A percentile compares a stretch with the other conserved stretches of the same genome.
phyloP scores from a whole-genome alignment of 208 protist genomes.

The Lotmaria passim region DNA sequence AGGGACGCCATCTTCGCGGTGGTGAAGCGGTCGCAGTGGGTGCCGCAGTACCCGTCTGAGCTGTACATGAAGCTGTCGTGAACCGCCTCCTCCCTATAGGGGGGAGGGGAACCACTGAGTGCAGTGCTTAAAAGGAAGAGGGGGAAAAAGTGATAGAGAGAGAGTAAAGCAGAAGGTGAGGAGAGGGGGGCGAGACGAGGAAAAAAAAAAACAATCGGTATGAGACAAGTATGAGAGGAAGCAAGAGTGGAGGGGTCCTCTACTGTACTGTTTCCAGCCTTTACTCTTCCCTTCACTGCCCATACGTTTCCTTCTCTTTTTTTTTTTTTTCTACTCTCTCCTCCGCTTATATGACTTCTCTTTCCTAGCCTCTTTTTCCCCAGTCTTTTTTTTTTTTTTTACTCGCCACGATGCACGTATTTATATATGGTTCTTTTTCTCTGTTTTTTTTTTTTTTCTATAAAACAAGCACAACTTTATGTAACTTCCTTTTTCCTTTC shows the following conservation, averaged over 20 bases:
- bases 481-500: too few species aligned
- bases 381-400: neutral
- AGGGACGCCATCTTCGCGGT: slow-evolving; percentile 47
- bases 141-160: neutral
- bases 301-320: slow-evolving; percentile 26
- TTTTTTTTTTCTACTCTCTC: slow-evolving; percentile 14
- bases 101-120: neutral
- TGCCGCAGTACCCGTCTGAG: slow-evolving; percentile 67
- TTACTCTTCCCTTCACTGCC: neutral
- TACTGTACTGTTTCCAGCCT: neutral
- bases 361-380: slow-evolving; percentile 6
- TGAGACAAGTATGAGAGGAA: too few species aligned
- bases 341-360: neutral
- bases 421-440: too few species aligned
- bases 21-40: slow-evolving; percentile 63
- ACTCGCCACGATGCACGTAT: too few species aligned
- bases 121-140: too few species aligned
- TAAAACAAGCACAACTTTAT: too few species aligned
- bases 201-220: too few species aligned
- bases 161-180: too few species aligned
- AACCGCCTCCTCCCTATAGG: neutral
- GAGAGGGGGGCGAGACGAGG: neutral
- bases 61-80: slow-evolving; percentile 26
- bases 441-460: slow-evolving; percentile 23
- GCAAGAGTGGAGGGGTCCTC: too few species aligned